phyloP scores from a whole-genome alignment of 352 stramenopile genomes.

The Phytopythium mirpurense region DNA sequence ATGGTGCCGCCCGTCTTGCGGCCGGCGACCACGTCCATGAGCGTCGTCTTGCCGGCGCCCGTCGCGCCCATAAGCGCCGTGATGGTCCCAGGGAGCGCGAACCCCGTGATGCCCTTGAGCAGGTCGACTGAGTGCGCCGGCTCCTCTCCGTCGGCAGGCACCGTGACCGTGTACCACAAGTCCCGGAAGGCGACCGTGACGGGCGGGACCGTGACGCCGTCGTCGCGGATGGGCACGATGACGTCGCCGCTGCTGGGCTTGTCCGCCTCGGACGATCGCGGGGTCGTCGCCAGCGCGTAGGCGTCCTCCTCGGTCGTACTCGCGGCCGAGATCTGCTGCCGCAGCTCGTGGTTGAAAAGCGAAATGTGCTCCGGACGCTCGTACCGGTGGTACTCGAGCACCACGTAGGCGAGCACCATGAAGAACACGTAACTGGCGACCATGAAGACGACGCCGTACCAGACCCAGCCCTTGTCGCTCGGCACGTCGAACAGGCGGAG shows the following conservation, averaged over 20 bases:
- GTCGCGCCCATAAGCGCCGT: constrained; percentile 51
- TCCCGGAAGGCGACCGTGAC: constrained; percentile 7
- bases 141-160: constrained; percentile 5
- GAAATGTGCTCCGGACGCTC: background rate
- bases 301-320: background rate
- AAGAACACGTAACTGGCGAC: background rate
- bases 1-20: constrained; percentile 75
- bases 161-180: constrained; percentile 8
- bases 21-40: constrained; percentile 90
- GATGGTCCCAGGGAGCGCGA: constrained; percentile 32
- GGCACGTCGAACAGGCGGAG: constrained; percentile 3
- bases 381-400: constrained; percentile 4
- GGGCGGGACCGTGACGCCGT: background rate
- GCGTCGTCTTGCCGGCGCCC: constrained; percentile 88
- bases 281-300: no score
- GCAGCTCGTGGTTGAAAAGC: no score
- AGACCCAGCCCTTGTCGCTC: constrained; percentile 3
- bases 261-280: no score
- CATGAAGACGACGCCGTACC: background rate
- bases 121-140: constrained; percentile 41
- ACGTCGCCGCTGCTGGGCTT: no score
- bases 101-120: constrained; percentile 39
- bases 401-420: background rate
- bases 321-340: background rate
- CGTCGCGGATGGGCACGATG: background rate